Evolutionary conservation across 192 early-diverging fungal species (phyloP).

Genomic region (Coemansia sp.): DNA sequence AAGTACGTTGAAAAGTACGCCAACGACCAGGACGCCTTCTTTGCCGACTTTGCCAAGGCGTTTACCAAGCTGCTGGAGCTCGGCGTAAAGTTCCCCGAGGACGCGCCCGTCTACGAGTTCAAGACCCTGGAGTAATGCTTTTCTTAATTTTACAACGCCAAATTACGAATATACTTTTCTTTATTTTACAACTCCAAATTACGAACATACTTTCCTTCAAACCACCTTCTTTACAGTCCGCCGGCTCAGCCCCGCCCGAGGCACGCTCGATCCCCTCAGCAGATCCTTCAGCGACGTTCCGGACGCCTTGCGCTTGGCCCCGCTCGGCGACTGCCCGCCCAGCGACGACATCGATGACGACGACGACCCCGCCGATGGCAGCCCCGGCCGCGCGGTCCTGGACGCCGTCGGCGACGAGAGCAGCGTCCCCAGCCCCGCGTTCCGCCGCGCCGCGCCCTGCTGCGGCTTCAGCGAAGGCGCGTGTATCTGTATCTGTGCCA

Average conservation of each 20-base stretch:
- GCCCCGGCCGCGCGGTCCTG: constrained; percentile 4
- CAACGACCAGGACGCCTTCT: constrained; percentile 81
- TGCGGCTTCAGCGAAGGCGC: too few species aligned
- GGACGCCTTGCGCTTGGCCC: constrained; percentile 7
- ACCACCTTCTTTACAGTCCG: constrained; percentile 7
- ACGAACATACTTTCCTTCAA: too few species aligned
- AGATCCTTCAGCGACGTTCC: constrained; percentile 29
- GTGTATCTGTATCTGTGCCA: too few species aligned
- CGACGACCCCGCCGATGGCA: constrained; percentile 12
- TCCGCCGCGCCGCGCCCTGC: too few species aligned
- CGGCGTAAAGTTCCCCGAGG: constrained; percentile 70
- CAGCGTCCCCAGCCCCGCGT: constrained; percentile 16
- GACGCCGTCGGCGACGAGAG: constrained; percentile 20
- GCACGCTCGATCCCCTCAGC: constrained; percentile 24
- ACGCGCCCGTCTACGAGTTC: constrained; percentile 67
- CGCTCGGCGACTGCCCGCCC: constrained; percentile 3
- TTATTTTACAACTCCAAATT: too few species aligned
- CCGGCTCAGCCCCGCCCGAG: constrained; percentile 37
- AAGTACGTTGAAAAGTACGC: constrained; percentile 84
- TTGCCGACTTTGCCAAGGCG: constrained; percentile 84
- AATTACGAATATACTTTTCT: too few species aligned
- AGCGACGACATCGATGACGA: constrained; percentile 10
- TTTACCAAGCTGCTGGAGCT: constrained; percentile 86
- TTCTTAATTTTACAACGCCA: too few species aligned
- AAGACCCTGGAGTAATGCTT: constrained; percentile 50